Evolutionary conservation across 306 rosid species (phyloP), one percentile per base, ranked within the genome.

Genomic region (Sophora flavescens): DNA sequence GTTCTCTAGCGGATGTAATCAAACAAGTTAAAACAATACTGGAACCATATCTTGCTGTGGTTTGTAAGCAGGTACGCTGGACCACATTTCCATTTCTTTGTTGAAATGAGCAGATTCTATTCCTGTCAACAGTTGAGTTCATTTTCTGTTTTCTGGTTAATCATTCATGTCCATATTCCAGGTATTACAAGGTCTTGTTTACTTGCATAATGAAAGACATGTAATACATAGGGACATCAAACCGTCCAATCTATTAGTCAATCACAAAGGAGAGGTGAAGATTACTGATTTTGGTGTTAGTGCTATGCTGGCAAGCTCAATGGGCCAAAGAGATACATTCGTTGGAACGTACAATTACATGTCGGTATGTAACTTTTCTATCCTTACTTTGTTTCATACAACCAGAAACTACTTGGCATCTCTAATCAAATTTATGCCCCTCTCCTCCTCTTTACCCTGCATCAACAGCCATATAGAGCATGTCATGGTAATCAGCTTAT

Each of bases 211-310:
- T 72, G 96, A 91, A 84, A 88, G 97, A 59, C 97, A 94, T 81
- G 96, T 94, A 35, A 94, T 94, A 69, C 98, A 94, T 68, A 94
- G 99, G 78, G 99, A 95, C 87, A 92, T 96, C 63, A 96, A 96
- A 73, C 98, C 98, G 32, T 96, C 99, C 80, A 96, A 96, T 84
- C 86, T 96, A 77, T 91, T 92, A 8, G 97, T 90, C 74, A 96
- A 96, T 89, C 97, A 91, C 82, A 89, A 89, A 86, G 99, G 99
- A 65, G 97, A 91, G 80, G 99, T 92, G 82, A 96, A 96, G 86
- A 96, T 92, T 74, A 96, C 99, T 72, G 99, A 96, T 88, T 96
- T 96, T 80, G 99, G 99, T 63, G 99, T 96, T 69, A 96, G 98
- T 89, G 99, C 99, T 64, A 75, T 89, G 84, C 93, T 96, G 59